These are phyloP conservation scores for Suhomyces maxii DNA, from an alignment of 1,139 yeast genomes.

Conservation along the genomic window DNA sequence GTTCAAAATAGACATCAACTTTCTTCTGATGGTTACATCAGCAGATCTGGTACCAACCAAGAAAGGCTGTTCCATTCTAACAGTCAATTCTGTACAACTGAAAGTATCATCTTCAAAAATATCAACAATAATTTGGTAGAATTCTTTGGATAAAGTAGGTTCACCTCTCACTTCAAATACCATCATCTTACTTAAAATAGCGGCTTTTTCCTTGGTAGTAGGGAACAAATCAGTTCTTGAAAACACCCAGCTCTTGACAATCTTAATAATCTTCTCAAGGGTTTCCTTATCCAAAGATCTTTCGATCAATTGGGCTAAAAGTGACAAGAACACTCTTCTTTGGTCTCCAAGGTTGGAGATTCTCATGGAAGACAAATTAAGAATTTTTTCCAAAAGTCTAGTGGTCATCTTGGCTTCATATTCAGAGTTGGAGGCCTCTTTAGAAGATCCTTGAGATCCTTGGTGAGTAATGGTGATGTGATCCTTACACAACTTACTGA, in stretches of 20 bases:
- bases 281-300: slow-evolving; percentile 79
- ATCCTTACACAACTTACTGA: slow-evolving; percentile 86
- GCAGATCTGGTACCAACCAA: slow-evolving; percentile 87
- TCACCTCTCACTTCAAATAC: slow-evolving; percentile 89
- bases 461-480: slow-evolving; percentile 72
- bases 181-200: slow-evolving; percentile 90
- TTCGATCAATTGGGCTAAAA: slow-evolving; percentile 88
- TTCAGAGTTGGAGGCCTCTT: slow-evolving; percentile 44
- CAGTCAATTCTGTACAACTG: slow-evolving; percentile 86
- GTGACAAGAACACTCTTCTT: slow-evolving; percentile 79
- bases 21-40: slow-evolving; percentile 72
- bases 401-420: slow-evolving; percentile 80
- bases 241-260: slow-evolving; percentile 89
- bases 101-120: slow-evolving; percentile 82
- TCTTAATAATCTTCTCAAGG: slow-evolving; percentile 70
- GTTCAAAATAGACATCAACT: slow-evolving; percentile 78
- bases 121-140: slow-evolving; percentile 83
- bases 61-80: slow-evolving; percentile 95
- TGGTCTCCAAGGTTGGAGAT: slow-evolving; percentile 89
- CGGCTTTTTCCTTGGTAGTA: slow-evolving; percentile 94
- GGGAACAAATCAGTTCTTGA: slow-evolving; percentile 84
- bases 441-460: slow-evolving; percentile 29
- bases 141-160: slow-evolving; percentile 72
- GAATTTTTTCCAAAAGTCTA: slow-evolving; percentile 68
- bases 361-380: slow-evolving; percentile 77